phyloP scores from a whole-genome alignment of 306 rosid genomes.

The Lotus japonicus region DNA sequence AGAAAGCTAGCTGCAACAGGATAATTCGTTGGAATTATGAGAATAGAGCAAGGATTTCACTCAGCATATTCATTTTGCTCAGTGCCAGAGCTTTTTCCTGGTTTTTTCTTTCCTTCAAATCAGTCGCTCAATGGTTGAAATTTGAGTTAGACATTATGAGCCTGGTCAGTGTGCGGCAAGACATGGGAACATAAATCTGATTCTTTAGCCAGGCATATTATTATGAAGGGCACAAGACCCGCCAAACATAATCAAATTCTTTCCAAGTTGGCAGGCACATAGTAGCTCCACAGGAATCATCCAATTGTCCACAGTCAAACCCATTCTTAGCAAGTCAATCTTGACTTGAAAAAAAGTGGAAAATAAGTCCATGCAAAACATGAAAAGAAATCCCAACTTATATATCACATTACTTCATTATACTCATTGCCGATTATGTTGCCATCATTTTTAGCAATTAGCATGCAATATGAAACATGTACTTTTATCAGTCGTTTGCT shows the following conservation, averaged over 20 bases:
- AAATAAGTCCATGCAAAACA: background rate
- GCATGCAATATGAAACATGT: background rate
- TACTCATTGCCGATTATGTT: background rate
- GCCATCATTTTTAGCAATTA: background rate
- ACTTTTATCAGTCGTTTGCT: background rate
- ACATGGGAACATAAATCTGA: background rate
- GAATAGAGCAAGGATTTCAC: constrained; percentile 6
- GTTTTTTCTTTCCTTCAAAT: background rate
- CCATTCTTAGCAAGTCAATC: background rate
- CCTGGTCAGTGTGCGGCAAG: background rate
- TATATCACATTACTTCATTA: background rate
- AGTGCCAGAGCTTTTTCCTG: background rate
- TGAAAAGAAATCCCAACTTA: background rate
- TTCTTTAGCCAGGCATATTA: background rate
- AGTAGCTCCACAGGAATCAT: background rate
- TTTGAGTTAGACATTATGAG: background rate
- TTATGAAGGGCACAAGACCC: background rate
- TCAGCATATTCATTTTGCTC: background rate
- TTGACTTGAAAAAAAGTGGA: background rate
- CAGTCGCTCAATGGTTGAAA: background rate
- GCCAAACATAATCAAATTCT: background rate
- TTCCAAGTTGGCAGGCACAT: background rate
- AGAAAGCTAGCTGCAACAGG: constrained; percentile 1
- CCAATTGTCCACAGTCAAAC: background rate
- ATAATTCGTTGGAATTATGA: background rate